A percentile compares a stretch with the other conserved stretches of the same genome.
Evolutionary conservation across 2,329 filamentous ascomycete species (phyloP).

Genomic region (Emergomyces orientalis): DNA sequence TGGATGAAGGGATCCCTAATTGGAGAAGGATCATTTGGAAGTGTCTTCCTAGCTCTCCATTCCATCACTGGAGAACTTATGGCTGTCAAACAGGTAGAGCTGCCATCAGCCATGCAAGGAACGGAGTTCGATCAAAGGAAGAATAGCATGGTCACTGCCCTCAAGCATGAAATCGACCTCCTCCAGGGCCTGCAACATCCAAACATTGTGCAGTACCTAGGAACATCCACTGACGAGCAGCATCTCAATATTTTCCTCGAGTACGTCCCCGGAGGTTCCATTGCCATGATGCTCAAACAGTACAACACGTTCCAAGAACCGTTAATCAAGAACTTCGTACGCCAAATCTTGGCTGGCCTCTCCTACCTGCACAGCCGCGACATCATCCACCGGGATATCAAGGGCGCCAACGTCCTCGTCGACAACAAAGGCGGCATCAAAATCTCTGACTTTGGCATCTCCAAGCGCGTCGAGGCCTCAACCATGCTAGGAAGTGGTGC

Average conservation of each 20-base stretch:
- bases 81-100: slow-evolving; percentile 95
- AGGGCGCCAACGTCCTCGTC: slow-evolving; percentile 95
- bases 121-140: slow-evolving; percentile 77
- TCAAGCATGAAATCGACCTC: slow-evolving; percentile 93
- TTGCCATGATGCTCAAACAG: slow-evolving; percentile 97
- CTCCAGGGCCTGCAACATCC: slow-evolving; percentile 88
- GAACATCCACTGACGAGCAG: slow-evolving; percentile 81
- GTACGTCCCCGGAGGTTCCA: slow-evolving; percentile 93
- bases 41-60: slow-evolving; percentile 88
- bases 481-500: slow-evolving; percentile 55
- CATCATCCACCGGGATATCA: slow-evolving; percentile 98
- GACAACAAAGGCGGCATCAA: slow-evolving; percentile 99
- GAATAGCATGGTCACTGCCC: slow-evolving; percentile 94
- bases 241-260: slow-evolving; percentile 99
- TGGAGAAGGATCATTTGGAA: slow-evolving; percentile 92
- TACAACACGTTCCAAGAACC: slow-evolving; percentile 92
- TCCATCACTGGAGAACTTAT: slow-evolving; percentile 94
- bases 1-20: slow-evolving; percentile 99
- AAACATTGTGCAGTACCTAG: slow-evolving; percentile 97
- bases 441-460: slow-evolving; percentile 98
- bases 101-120: slow-evolving; percentile 70
- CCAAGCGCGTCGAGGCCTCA: slow-evolving; percentile 89
- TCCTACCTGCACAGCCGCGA: slow-evolving; percentile 89
- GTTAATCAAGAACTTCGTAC: slow-evolving; percentile 89
- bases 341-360: slow-evolving; percentile 85